Evolutionary conservation across 331 rosid species (phyloP), one percentile per base, ranked within the genome.

Genomic region (Pyracantha coccinea): DNA sequence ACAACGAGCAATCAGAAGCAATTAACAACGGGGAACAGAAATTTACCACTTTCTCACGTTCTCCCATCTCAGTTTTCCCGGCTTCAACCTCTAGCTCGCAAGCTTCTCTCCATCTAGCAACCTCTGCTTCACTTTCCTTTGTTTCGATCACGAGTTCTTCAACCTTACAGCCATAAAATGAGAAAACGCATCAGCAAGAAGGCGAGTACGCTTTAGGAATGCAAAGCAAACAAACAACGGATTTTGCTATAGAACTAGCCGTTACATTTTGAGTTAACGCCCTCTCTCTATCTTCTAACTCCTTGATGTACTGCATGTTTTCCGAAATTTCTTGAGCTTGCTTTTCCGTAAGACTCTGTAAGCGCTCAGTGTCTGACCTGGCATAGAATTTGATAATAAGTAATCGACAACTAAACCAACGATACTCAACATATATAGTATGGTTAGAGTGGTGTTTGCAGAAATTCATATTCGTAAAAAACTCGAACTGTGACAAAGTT

Each of bases 291-390:
- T 87, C 90, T 81, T 92, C 97, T 45, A 92, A 81, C 69, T 90
- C 97, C 82, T 90, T 87, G 32, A 85, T 87, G 83, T 88, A 90
- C 66, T 81, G 63, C 71, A 55, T 72, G 72, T 85, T 81, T 81
- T 92, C 91, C 27, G 70, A 81, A 73, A 90, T 92, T 78, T 82
- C 77, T 53, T 83, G 88, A 73, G 78, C 76, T 84, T 90, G 96
- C 81, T 86, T 90, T 77, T 88, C 93, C 54, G 86, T 66, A 21
- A 90, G 89, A 83, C 86, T 77, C 80, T 87, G 97, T 17, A 92
- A 86, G 70, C 96, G 89, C 93, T 90, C 96, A 24, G 87, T 83
- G 76, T 92, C 97, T 88, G 96, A 92, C 93, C 97, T 92, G 97
- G 75, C 88, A 81, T 66, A 31, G 63, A 61, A 64, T 72, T 72